Percentiles rank a stretch among this genome's conserved stretches.
Evolutionary conservation across 2,329 filamentous ascomycete species (phyloP).

Genomic region (Xylaria sp.): DNA sequence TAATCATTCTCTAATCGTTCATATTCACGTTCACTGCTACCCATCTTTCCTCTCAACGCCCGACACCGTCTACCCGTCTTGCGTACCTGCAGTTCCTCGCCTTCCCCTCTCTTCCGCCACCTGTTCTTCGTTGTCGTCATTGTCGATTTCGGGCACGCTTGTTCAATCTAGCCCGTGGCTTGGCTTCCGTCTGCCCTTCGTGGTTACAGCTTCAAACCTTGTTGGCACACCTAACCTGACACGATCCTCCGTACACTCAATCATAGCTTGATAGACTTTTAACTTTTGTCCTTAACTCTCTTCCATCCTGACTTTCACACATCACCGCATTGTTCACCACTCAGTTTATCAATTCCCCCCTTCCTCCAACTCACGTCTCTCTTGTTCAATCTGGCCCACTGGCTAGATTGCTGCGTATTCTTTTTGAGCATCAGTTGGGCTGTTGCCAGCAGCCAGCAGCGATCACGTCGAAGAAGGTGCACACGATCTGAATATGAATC

Average conservation of each 20-base stretch:
- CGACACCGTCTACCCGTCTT: not conserved
- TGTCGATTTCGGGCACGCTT: slow-evolving; percentile 2
- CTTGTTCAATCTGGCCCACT: not conserved
- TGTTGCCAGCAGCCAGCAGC: not conserved
- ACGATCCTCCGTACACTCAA: not conserved
- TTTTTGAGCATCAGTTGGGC: slow-evolving; percentile 6
- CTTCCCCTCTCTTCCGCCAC: not conserved
- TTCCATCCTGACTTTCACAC: not conserved
- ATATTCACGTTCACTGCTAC: not conserved
- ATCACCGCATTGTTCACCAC: not conserved
- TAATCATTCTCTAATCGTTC: not conserved
- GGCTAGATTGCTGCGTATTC: not conserved
- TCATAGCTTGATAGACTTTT: not conserved
- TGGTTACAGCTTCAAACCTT: not conserved
- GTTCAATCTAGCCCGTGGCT: slow-evolving; percentile 13
- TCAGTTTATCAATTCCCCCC: not conserved
- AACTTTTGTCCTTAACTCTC: too few species aligned
- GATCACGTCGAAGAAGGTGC: not conserved
- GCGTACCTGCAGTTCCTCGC: not conserved
- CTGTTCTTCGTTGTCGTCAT: not conserved
- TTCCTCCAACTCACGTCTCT: too few species aligned
- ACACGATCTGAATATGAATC: slow-evolving; percentile 28
- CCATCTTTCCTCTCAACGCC: not conserved
- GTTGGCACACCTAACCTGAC: slow-evolving; percentile 3
- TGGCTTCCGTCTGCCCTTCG: slow-evolving; percentile 2